Conservation (phyloP, 495 filamentous ascomycete species). For the Annulohypoxylon nitens region DNA sequence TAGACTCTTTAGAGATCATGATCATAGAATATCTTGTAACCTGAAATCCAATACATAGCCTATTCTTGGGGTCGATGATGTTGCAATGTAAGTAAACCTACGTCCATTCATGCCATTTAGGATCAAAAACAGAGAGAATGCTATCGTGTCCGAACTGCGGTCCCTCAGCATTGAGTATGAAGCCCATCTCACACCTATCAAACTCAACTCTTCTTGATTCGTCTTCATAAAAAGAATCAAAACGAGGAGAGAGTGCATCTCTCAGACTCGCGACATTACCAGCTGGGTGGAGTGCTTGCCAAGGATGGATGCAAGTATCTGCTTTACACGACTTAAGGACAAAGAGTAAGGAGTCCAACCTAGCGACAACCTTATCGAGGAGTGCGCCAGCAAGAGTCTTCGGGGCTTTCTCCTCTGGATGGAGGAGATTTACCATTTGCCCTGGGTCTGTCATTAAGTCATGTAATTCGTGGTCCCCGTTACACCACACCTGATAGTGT, state of each 20-base stretch:
- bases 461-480: constrained; percentile 73
- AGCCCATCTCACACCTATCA: constrained; percentile 70
- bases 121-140: constrained; percentile 23
- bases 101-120: constrained; percentile 40
- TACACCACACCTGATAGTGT: constrained; percentile 77
- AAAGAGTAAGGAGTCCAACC: constrained; percentile 72
- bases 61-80: not conserved
- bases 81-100: not conserved
- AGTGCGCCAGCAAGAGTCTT: constrained; percentile 59
- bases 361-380: constrained; percentile 59
- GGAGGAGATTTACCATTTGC: constrained; percentile 70
- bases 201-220: constrained; percentile 65
- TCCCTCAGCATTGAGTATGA: constrained; percentile 72
- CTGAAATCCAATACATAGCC: too few species aligned
- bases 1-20: too few species aligned
- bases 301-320: constrained; percentile 68
- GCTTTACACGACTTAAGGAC: constrained; percentile 75
- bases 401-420: constrained; percentile 38
- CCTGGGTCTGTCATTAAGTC: constrained; percentile 72
- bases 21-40: too few species aligned
- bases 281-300: constrained; percentile 69
- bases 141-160: constrained; percentile 62
- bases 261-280: constrained; percentile 58
- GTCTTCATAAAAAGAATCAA: constrained; percentile 68
- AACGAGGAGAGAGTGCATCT: constrained; percentile 63